Percentiles rank a stretch among this genome's conserved stretches.
phyloP scores from a whole-genome alignment of 352 stramenopile species.

The Pythium grandisporangium region DNA sequence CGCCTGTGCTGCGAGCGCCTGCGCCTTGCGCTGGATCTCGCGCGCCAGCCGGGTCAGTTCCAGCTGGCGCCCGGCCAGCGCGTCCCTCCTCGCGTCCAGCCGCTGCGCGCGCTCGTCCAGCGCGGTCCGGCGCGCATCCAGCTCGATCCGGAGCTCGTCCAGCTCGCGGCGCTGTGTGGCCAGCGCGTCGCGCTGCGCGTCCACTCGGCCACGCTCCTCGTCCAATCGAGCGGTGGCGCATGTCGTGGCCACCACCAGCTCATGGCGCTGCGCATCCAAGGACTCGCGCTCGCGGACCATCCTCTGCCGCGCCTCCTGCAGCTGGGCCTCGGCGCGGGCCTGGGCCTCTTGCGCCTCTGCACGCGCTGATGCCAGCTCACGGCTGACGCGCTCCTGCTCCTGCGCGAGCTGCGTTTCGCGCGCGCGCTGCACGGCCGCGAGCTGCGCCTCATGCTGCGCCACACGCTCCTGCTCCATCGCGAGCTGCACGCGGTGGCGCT shows the following conservation, averaged over 20 bases:
- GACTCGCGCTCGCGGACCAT: conserved; percentile 58
- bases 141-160: conserved; percentile 43
- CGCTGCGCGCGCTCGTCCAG: conserved; percentile 41
- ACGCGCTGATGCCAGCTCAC: conserved; percentile 23
- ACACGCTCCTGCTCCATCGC: conserved; percentile 55
- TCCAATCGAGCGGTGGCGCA: conserved; percentile 40
- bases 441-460: conserved; percentile 43
- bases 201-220: conserved; percentile 62
- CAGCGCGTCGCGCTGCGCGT: conserved; percentile 43
- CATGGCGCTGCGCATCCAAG: conserved; percentile 61
- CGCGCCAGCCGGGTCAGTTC: conserved; percentile 53
- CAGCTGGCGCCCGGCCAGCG: conserved; percentile 29
- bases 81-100: conserved; percentile 33
- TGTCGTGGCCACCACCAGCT: conserved; percentile 47
- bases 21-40: conserved; percentile 57
- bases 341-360: conserved; percentile 29
- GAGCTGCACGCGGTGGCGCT: conserved; percentile 40
- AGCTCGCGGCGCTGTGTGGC: conserved; percentile 42
- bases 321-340: conserved; percentile 44
- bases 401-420: conserved; percentile 34
- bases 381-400: conserved; percentile 28
- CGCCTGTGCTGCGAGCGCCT: conserved; percentile 24
- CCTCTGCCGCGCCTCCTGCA: conserved; percentile 55
- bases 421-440: conserved; percentile 39
- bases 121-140: conserved; percentile 31